Conservation (phyloP, 345 rosid species). For the Aethionema arabicum region DNA sequence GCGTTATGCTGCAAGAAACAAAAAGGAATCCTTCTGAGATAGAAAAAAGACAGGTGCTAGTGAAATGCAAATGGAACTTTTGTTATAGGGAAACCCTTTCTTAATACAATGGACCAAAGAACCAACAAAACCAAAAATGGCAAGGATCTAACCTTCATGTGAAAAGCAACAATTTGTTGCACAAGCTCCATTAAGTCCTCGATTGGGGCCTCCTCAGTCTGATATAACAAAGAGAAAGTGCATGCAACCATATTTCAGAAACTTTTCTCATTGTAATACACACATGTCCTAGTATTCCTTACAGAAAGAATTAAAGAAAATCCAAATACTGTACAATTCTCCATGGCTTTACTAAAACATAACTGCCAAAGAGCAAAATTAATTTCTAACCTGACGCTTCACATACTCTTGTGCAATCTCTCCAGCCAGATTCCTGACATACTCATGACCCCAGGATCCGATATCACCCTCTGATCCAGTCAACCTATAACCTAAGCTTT, state of each 20-base stretch:
- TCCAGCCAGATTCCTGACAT: constrained; percentile 95
- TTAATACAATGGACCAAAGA: constrained; percentile 4
- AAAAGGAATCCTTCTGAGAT: constrained; percentile 21
- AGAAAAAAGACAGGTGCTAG: constrained; percentile 7
- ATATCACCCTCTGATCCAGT: constrained; percentile 88
- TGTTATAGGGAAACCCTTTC: constrained; percentile 12
- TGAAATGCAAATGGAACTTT: constrained; percentile 10
- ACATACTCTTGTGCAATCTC: constrained; percentile 80
- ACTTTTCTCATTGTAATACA: not conserved
- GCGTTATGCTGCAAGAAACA: constrained; percentile 77
- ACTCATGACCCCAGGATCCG: constrained; percentile 98
- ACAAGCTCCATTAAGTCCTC: constrained; percentile 83
- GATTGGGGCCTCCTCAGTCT: constrained; percentile 65
- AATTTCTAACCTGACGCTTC: constrained; percentile 62
- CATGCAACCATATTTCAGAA: constrained; percentile 19
- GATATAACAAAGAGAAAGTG: constrained; percentile 17
- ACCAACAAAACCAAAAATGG: constrained; percentile 14
- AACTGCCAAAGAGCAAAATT: constrained; percentile 23
- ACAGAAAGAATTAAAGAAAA: constrained; percentile 4
- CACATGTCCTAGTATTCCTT: constrained; percentile 18
- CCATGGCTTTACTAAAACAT: not conserved
- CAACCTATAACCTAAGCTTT: constrained; percentile 84
- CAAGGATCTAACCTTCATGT: constrained; percentile 70
- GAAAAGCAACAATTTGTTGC: constrained; percentile 85
- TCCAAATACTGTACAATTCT: constrained; percentile 19